Evolutionary conservation across 202 grass and related monocot genomes (phyloP), one percentile per base, ranked within the genome.

Genomic region (Digitaria exilis): DNA sequence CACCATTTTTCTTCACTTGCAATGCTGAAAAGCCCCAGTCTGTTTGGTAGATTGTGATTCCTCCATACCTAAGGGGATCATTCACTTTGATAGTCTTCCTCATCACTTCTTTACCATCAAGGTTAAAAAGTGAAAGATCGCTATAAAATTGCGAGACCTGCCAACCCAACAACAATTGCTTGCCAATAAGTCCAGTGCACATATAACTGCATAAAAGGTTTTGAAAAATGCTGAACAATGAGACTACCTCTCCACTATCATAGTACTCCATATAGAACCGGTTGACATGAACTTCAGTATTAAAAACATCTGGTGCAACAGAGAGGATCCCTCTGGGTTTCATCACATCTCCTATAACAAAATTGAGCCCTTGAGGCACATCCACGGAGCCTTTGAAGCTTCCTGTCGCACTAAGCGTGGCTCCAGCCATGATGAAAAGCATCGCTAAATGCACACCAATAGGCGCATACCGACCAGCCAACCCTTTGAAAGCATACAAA

Each of bases 201-300:
- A 34, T 54, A 30, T 54, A 30, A 45, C 43, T 73, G 48, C 11
- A 85, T 54, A 42, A 15, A 81, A 14, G 3, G 22, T 69, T 17
- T 17, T 63, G 4, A 5, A 55, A 55, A 62, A 46, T 29, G 0
- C 11, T 41, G 5, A 75, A 74, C 19, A 65, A 78, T 50, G 22
- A 26, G 17, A 60, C 19, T 84, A 99, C 96, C 96, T 99, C 96
- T 79, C 96, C 96, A 26, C 93, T 94, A 0, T 99, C 96, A 89
- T 99, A 99, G 79, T 96, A 99, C 42, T 99, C 87, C 91, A 99
- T 96, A 72, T 94, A 99, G 87, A 99, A 99, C 79, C 86, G 87
- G 42, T 99, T 94, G 19, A 96, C 93, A 86, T 99, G 96, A 31
- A 99, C 91, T 84, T 99, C 91, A 7, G 91, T 96, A 84, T 91